Conservation (phyloP, 495 filamentous ascomycete species). For the Penicillium roqueforti region DNA sequence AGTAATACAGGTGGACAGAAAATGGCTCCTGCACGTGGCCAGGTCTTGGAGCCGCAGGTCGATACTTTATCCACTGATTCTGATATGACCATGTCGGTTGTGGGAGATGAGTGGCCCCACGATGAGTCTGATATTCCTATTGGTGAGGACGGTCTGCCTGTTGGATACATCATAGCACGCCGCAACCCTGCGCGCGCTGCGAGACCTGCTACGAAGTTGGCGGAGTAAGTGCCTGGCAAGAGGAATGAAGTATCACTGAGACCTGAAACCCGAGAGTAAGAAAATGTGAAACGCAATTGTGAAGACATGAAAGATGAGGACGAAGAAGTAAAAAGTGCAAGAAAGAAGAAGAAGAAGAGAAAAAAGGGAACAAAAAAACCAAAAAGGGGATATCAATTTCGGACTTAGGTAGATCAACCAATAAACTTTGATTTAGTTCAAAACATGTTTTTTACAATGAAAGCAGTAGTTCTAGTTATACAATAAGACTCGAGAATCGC, state of each 20-base stretch:
- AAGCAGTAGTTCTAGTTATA: slow-evolving; percentile 11
- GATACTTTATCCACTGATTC: neutral
- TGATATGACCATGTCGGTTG: neutral
- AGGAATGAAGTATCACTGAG: neutral
- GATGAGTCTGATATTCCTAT: neutral
- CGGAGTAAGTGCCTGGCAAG: neutral
- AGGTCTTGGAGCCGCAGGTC: neutral
- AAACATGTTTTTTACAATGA: slow-evolving; percentile 14
- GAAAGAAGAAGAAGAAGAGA: neutral
- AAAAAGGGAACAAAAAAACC: neutral
- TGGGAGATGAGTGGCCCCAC: neutral
- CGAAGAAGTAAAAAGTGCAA: neutral
- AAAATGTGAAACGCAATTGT: neutral
- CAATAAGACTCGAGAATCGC: neutral
- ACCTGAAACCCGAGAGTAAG: neutral
- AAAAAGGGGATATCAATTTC: neutral
- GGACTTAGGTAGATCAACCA: neutral
- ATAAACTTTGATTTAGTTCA: neutral
- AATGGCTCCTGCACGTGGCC: neutral
- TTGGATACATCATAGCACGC: neutral
- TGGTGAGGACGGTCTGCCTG: neutral
- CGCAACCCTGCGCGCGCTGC: slow-evolving; percentile 11
- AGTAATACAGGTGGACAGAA: neutral
- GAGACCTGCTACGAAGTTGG: slow-evolving; percentile 3
- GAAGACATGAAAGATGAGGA: neutral